Evolutionary conservation across 139 green algal genomes (phyloP).

Genomic region (Picochlorum sp.): DNA sequence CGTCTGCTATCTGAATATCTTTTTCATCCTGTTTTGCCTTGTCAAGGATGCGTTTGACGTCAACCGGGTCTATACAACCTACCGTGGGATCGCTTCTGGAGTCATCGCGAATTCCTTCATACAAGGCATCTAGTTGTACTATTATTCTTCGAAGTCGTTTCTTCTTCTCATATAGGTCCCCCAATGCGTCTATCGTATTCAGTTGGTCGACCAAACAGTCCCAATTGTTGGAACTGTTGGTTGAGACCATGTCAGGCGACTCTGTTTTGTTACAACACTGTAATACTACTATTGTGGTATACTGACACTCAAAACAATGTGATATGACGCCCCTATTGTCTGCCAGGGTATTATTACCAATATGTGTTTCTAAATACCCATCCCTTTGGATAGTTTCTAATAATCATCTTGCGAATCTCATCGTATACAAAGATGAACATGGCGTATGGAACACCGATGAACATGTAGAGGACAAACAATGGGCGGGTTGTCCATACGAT

Average conservation of each 20-base stretch:
- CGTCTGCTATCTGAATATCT: neutral
- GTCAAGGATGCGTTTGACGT: too few species aligned
- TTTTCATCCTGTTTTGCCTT: too few species aligned
- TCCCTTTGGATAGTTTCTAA: constrained; percentile 42
- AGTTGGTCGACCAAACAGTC: neutral
- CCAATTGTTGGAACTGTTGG: neutral
- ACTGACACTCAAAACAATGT: neutral
- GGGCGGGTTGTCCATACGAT: constrained; percentile 55
- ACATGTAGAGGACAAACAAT: constrained; percentile 55
- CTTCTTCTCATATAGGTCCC: neutral
- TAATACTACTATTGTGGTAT: too few species aligned
- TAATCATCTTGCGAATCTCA: constrained; percentile 56
- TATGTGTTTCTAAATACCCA: constrained; percentile 47
- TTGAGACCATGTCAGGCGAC: neutral
- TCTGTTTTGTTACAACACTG: too few species aligned
- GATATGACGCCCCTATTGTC: constrained; percentile 9
- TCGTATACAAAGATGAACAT: constrained; percentile 65
- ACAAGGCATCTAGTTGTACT: too few species aligned
- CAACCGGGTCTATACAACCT: too few species aligned
- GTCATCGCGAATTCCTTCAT: neutral
- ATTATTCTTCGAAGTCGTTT: neutral
- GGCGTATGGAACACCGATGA: constrained; percentile 48
- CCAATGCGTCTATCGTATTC: neutral
- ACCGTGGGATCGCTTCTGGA: neutral
- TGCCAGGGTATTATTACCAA: constrained; percentile 28